Evolutionary conservation across 2,329 filamentous ascomycete species (phyloP).

Genomic region (Colletotrichum lentis): DNA sequence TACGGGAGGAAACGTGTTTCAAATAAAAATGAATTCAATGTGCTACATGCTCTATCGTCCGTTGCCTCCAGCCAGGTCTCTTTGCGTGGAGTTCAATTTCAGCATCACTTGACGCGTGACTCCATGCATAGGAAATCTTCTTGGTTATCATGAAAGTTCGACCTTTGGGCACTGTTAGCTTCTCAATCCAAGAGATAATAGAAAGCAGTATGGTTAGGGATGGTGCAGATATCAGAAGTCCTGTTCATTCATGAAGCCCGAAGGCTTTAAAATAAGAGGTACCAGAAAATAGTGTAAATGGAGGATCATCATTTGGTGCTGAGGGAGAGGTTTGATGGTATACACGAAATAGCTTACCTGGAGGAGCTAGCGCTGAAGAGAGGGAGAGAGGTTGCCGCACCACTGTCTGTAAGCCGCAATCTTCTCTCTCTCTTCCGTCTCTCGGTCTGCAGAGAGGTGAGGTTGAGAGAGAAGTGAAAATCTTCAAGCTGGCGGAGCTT

Average conservation of each 20-base stretch:
- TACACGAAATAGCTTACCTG: conserved; percentile 47
- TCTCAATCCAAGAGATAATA: not conserved
- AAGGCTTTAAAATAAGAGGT: conserved; percentile 92
- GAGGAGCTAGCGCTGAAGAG: too few relatives aligned
- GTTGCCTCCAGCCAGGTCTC: too few relatives aligned
- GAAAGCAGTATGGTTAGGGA: not conserved
- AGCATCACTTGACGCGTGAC: conserved; percentile 5
- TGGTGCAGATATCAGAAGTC: conserved; percentile 75
- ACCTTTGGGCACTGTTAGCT: conserved; percentile 20
- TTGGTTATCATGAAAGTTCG: not conserved
- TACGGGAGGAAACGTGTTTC: too few relatives aligned
- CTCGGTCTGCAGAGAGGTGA: conserved; percentile 10
- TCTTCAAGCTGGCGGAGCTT: conserved; percentile 27
- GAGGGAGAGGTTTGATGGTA: conserved; percentile 33
- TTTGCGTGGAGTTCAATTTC: not conserved
- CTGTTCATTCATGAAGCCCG: conserved; percentile 79
- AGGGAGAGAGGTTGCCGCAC: not conserved
- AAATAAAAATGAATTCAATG: not conserved
- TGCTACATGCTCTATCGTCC: not conserved
- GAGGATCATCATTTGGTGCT: conserved; percentile 74
- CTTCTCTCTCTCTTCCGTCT: not conserved
- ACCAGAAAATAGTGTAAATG: conserved; percentile 81
- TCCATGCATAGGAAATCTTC: too few relatives aligned
- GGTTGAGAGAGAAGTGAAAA: conserved; percentile 28
- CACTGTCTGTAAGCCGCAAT: conserved; percentile 1